phyloP scores from a whole-genome alignment of 768 basidiomycete species.

The Auricularia auricula-judae region DNA sequence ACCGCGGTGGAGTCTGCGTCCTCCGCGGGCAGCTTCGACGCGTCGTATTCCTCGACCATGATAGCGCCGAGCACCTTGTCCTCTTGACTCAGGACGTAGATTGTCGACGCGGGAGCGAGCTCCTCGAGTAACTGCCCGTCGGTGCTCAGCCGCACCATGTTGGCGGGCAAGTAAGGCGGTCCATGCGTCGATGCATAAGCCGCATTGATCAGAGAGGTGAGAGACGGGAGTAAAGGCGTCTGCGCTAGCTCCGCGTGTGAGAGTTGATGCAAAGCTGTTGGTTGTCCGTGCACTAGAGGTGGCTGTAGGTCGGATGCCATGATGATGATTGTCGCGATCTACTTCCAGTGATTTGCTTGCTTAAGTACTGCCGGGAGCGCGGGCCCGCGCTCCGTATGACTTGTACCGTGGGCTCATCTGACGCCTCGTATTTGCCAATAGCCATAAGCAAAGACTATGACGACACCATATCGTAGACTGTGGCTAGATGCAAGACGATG shows the following conservation, averaged over 20 bases:
- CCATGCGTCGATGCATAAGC: background rate
- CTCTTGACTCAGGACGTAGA: background rate
- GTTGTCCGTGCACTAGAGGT: background rate
- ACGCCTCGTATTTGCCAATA: too few relatives aligned
- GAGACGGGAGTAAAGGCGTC: background rate
- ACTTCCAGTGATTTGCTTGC: too few relatives aligned
- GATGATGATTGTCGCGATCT: too few relatives aligned
- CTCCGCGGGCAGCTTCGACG: background rate
- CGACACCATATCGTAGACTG: too few relatives aligned
- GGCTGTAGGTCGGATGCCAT: background rate
- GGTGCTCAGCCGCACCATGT: background rate
- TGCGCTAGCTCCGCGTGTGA: background rate
- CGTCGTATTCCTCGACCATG: background rate
- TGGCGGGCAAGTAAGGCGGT: background rate
- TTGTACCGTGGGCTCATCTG: too few relatives aligned
- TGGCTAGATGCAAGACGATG: too few relatives aligned
- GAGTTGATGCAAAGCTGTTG: background rate
- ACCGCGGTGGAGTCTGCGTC: background rate
- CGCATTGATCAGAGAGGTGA: background rate
- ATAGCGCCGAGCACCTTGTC: background rate
- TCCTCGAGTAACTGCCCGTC: background rate
- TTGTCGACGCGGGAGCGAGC: background rate
- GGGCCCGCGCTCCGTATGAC: too few relatives aligned
- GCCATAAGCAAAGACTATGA: too few relatives aligned
- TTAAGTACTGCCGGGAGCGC: too few relatives aligned